Percentiles rank a stretch among this genome's conserved stretches.
Evolutionary conservation across 441 rosid species (phyloP).

Genomic region (Gossypium lobatum): DNA sequence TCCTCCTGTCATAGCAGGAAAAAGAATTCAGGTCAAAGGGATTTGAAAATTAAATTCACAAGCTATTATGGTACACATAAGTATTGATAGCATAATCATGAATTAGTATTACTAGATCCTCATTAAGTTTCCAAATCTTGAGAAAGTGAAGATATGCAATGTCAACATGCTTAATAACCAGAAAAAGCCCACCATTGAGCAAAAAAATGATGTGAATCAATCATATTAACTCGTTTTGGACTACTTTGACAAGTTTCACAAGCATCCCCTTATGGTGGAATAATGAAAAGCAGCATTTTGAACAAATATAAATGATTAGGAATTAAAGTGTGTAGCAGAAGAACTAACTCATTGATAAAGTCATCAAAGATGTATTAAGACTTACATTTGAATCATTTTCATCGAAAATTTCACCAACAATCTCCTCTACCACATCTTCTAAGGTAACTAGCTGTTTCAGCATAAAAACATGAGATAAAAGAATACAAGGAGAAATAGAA

Average conservation of each 20-base stretch:
- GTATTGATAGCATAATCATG: neutral
- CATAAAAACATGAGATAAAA: neutral
- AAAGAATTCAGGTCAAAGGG: neutral
- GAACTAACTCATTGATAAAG: neutral
- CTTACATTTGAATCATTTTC: conserved; percentile 96
- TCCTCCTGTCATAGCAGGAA: conserved; percentile 59
- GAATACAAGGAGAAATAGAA: neutral
- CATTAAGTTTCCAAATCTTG: neutral
- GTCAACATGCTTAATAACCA: neutral
- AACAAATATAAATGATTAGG: neutral
- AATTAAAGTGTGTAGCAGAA: neutral
- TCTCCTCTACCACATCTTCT: conserved; percentile 98
- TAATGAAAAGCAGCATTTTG: neutral
- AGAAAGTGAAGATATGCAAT: neutral
- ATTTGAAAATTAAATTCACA: neutral
- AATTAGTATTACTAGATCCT: neutral
- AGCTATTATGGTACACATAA: neutral
- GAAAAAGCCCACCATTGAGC: neutral
- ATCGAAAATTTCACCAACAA: conserved; percentile 97
- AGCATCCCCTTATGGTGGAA: neutral
- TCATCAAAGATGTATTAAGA: neutral
- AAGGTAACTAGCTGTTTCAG: conserved; percentile 78
- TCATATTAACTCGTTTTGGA: neutral
- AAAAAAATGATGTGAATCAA: neutral
- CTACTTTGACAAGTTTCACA: neutral